Base-by-base conservation (phyloP, 176 grass and related monocot species). In the Zoysia pacifica region DNA sequence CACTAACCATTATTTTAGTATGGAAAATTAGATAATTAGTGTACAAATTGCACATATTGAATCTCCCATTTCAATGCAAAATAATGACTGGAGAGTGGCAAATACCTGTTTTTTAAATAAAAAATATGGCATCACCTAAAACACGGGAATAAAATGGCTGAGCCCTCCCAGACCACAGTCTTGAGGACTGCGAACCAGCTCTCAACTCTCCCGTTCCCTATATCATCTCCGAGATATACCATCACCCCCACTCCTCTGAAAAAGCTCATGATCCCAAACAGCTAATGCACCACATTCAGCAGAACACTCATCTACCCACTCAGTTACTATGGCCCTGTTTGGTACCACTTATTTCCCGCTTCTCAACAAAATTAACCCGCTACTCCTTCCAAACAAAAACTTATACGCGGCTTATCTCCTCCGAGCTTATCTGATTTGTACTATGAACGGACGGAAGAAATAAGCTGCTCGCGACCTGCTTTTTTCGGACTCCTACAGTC, bases 101-200 rank as follows among this genome's bases (percentile, higher is more conserved):
- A 77, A 5, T 50, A 28, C 28, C 28, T 28, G 28, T 28, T 28
- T 28, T 28, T 28, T 35, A 52, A 66, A 64, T n/a, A 7, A 38
- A 78, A 64, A 72, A 49, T 2, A 49, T 49, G 36, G 49, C 15
- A 79, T 42, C 40, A 79, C 38, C 37, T 44, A 68, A 54, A 14
- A 11, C 18, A 65, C 9, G 19, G 11, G 9, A 69, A 48, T 28
- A 76, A 37, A 50, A 77, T 77, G 75, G 45, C 75, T 12, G 60
- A 77, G 60, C 60, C 11, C 51, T 72, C 70, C 20, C 28, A 11
- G 28, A 77, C 0, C 28, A 64, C 28, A 28, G 28, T 28, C 59
- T 48, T 63, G 28, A 28, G 28, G 28, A 62, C 2, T 39, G 28
- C 28, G 28, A 46, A 45, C 5, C 6, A 65, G 35, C 75, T 65